Evolutionary conservation across 2,329 filamentous ascomycete genomes (phyloP).

Genomic region (Taxawa tesnikishii): DNA sequence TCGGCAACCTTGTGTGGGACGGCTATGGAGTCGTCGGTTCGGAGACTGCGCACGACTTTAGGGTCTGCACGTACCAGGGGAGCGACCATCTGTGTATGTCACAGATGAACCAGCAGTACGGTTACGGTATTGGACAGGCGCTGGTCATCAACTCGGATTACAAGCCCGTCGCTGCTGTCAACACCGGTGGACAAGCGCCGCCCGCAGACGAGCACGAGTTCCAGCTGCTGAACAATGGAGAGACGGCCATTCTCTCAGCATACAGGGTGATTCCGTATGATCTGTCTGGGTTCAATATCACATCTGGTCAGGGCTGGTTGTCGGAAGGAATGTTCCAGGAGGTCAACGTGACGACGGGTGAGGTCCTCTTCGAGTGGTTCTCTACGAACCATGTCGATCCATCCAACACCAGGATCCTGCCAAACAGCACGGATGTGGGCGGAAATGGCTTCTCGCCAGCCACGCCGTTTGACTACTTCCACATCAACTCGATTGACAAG

Average conservation of each 20-base stretch:
- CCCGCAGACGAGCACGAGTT: conserved; percentile 36
- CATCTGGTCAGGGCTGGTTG: conserved; percentile 30
- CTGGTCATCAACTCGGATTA: conserved; percentile 34
- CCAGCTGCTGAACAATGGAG: conserved; percentile 25
- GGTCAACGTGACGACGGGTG: conserved; percentile 36
- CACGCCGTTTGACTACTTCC: conserved; percentile 39
- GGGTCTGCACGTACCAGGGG: conserved; percentile 32
- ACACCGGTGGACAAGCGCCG: conserved; percentile 9
- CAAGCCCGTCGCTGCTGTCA: conserved; percentile 29
- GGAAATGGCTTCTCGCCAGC: conserved; percentile 30
- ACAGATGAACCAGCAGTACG: conserved; percentile 30
- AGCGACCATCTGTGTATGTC: conserved; percentile 33
- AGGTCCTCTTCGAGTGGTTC: conserved; percentile 44
- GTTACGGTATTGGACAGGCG: conserved; percentile 32
- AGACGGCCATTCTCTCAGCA: conserved; percentile 13
- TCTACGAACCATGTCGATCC: conserved; percentile 39
- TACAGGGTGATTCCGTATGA: conserved; percentile 22
- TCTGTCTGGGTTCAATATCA: conserved; percentile 21
- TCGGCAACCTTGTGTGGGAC: conserved; percentile 17
- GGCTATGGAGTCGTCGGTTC: conserved; percentile 30
- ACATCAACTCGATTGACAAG: conserved; percentile 44
- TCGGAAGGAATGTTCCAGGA: conserved; percentile 22
- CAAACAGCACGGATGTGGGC: conserved; percentile 19
- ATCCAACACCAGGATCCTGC: conserved; percentile 25
- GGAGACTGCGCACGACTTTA: conserved; percentile 30